These are phyloP conservation scores for Hyphopichia burtonii DNA, from an alignment of 1,139 yeast genomes.

Conservation along the genomic window DNA sequence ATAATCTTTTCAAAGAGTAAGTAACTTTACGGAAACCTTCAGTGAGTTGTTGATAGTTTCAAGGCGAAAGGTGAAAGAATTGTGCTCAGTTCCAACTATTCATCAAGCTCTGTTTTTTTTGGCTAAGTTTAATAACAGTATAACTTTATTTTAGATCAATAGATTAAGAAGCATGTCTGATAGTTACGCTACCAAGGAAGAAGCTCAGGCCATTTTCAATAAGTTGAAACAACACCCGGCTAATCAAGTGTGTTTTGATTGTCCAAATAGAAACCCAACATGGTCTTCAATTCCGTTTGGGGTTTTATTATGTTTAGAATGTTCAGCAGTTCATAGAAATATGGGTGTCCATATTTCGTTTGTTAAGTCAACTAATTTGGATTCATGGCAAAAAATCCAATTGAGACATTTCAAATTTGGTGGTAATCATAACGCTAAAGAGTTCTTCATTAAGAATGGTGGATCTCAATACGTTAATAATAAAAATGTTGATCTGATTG, in stretches of 20 bases:
- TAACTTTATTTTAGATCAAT: background rate
- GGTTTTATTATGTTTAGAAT: conserved; percentile 46
- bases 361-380: conserved; percentile 89
- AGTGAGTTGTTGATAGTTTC: background rate
- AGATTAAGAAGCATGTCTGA: conserved; percentile 35
- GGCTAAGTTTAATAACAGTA: too few species aligned
- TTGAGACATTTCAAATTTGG: conserved; percentile 89
- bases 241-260: conserved; percentile 77
- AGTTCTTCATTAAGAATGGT: conserved; percentile 78
- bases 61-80: too few species aligned
- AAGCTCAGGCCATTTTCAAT: conserved; percentile 57
- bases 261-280: conserved; percentile 50
- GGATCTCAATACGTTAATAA: conserved; percentile 63
- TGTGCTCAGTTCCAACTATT: too few species aligned
- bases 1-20: too few species aligned
- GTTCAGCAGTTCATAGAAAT: conserved; percentile 51
- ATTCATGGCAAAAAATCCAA: conserved; percentile 85
- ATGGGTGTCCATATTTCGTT: conserved; percentile 51
- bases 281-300: conserved; percentile 55
- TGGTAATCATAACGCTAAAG: conserved; percentile 85
- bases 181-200: conserved; percentile 61
- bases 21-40: background rate
- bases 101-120: too few species aligned
- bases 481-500: conserved; percentile 59
- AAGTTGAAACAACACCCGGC: conserved; percentile 64